Percentiles rank a stretch among this genome's conserved stretches.
Evolutionary conservation across 176 grass and related monocot species (phyloP).

Genomic region (Paspalum notatum): DNA sequence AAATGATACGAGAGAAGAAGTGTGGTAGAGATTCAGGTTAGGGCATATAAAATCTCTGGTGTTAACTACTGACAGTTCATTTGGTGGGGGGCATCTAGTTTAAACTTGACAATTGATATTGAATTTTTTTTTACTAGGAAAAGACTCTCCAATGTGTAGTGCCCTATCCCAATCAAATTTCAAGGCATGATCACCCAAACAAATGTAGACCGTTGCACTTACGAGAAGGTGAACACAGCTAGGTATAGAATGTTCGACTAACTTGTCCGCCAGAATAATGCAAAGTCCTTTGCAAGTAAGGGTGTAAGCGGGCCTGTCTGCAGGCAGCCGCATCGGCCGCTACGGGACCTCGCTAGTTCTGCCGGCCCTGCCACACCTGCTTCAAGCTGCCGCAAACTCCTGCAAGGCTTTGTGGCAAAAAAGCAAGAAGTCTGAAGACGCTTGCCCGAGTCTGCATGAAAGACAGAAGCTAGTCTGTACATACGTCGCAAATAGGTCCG

Average conservation of each 20-base stretch:
- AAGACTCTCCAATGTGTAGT: neutral
- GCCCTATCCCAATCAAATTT: conserved; percentile 1
- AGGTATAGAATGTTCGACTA: neutral
- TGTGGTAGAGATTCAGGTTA: neutral
- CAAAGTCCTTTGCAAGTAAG: conserved; percentile 13
- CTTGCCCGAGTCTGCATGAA: too few relatives aligned
- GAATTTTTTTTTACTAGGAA: conserved; percentile 11
- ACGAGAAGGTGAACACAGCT: neutral
- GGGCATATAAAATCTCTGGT: neutral
- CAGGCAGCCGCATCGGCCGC: too few relatives aligned
- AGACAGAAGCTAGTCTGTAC: too few relatives aligned
- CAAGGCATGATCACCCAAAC: neutral
- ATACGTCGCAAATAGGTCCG: too few relatives aligned
- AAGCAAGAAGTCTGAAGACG: too few relatives aligned
- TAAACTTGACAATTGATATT: neutral
- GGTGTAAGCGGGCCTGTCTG: too few relatives aligned
- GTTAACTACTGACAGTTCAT: neutral
- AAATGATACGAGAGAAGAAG: conserved; percentile 19
- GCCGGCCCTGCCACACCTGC: too few relatives aligned
- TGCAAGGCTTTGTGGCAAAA: too few relatives aligned
- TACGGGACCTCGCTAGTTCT: too few relatives aligned
- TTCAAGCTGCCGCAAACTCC: too few relatives aligned
- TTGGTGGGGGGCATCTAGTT: neutral
- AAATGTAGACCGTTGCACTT: neutral
- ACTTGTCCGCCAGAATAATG: neutral